phyloP scores from a whole-genome alignment of 106 monocot species.

The Dendrobium officinale region DNA sequence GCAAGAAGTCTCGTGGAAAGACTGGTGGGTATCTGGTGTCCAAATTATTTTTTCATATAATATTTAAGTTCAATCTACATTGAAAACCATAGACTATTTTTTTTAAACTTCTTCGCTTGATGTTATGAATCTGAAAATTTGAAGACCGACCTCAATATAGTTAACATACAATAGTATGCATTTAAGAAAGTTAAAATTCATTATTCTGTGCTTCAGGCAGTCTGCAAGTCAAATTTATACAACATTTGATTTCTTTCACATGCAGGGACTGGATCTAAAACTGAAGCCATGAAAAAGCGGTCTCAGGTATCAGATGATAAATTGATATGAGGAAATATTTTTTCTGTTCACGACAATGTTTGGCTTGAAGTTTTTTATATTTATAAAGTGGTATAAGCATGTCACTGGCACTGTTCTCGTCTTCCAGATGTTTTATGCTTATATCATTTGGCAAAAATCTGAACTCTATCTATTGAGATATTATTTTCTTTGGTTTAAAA shows the following conservation, averaged over 20 bases:
- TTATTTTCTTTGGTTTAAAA: not conserved
- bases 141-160: not conserved
- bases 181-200: not conserved
- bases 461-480: not conserved
- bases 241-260: not conserved
- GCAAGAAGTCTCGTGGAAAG: conserved; percentile 3
- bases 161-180: not conserved
- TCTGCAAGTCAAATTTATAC: not conserved
- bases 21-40: conserved; percentile 3
- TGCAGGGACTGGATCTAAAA: conserved; percentile 6
- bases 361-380: not conserved
- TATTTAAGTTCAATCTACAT: not conserved
- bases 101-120: not conserved
- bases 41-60: not conserved
- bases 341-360: not conserved
- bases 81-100: not conserved
- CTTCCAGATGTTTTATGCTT: not conserved
- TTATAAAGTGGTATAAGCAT: not conserved
- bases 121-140: not conserved
- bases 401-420: not conserved
- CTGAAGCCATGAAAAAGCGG: not conserved
- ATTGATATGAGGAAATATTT: not conserved
- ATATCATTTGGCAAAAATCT: not conserved
- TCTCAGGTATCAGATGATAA: not conserved
- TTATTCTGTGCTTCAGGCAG: not conserved